Conservation (phyloP, 139 green algal species). For the Micractinium conductrix region DNA sequence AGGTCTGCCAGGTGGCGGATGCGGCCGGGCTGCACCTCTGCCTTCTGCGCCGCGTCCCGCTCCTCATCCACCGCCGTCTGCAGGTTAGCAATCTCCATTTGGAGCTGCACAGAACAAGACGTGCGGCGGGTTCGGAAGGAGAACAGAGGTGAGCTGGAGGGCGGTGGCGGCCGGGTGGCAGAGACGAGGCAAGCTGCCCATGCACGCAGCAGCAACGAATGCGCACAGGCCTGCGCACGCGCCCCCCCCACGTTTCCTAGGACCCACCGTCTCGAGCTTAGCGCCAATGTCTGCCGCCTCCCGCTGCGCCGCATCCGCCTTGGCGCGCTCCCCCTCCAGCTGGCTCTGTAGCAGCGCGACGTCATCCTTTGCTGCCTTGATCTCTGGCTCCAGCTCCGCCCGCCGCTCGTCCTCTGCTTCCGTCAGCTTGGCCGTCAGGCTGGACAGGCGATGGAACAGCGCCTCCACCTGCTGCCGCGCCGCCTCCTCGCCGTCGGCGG, state of each 20-base stretch:
- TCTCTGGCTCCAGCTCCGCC: constrained; percentile 39
- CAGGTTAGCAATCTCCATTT: constrained; percentile 47
- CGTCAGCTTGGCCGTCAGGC: neutral
- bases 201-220: too few relatives aligned
- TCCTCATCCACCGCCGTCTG: constrained; percentile 53
- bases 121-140: too few relatives aligned
- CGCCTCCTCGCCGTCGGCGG: constrained; percentile 9
- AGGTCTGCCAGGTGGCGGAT: constrained; percentile 1
- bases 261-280: constrained; percentile 17
- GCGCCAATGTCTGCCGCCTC: neutral
- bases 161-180: too few relatives aligned
- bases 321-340: constrained; percentile 26
- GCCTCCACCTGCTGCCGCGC: neutral
- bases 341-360: constrained; percentile 29
- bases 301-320: constrained; percentile 9
- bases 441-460: neutral
- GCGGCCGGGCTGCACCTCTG: neutral
- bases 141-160: too few relatives aligned
- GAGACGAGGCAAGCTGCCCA: too few relatives aligned
- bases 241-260: too few relatives aligned
- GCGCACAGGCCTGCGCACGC: too few relatives aligned
- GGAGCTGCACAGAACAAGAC: constrained; percentile 41
- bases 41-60: constrained; percentile 43
- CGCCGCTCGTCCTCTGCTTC: constrained; percentile 29
- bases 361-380: constrained; percentile 27